Evolutionary conservation across 2,329 filamentous ascomycete genomes (phyloP), one percentile per base, ranked within the genome.

Genomic region (Fusarium fracticaudum): DNA sequence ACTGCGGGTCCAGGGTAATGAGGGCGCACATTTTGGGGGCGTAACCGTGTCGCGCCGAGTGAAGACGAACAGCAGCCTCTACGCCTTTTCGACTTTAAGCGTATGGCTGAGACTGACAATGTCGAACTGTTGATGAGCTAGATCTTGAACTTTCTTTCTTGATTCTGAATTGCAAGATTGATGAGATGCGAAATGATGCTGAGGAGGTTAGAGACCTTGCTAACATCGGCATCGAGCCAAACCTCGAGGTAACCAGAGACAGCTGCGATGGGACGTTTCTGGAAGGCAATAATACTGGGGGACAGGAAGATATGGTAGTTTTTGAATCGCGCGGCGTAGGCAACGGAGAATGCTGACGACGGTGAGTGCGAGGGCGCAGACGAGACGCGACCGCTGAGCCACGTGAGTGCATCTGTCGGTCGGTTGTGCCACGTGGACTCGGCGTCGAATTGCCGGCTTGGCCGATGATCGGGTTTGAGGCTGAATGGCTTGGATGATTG

Each of bases 301-400:
- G 9, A 8, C 0, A n/a, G 7, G 29, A 33, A 31, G 14, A 5
- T 3, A 13, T n/a, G 20, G 9, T 14, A n/a, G 20, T 2, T 22
- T 4, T 3, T 9, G 4, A 4, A 20, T 24, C 15, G 2, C 4
- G 22, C 10, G 15, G 11, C 3, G 5, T 24, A 4, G 31, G 31
- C 1, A 1, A 35, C 3, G 4, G 9, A 7, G 11, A 24, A 53
- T 26, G 33, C 33, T 35, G 33, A 22, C 0, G 9, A 22, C 9
- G n/a, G 13, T 3, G 50, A 22, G 18, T 1, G 1, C n/a, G 15
- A 26, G 1, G 3, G 13, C 9, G n/a, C 0, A 12, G 18, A 6
- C 13, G 24, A 38, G 50, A 17, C 33, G 33, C 20, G 31, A 37
- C 48, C 13, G 50, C 33, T 38, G 13, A 29, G 50, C 33, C n/a